Base-by-base conservation (phyloP, 2,329 filamentous ascomycete genomes). In the Xylaria sp. region DNA sequence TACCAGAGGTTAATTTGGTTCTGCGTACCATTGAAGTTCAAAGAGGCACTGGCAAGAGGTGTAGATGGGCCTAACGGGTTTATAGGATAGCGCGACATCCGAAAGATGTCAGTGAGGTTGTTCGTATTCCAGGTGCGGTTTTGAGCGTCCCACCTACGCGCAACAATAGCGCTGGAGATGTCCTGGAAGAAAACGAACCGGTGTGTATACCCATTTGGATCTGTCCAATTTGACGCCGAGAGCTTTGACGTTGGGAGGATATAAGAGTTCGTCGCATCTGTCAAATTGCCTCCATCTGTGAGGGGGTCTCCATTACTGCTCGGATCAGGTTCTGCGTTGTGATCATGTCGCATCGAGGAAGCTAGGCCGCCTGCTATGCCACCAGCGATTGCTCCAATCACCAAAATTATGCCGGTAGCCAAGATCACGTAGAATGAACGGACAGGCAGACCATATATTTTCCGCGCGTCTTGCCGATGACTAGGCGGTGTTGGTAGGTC, bases 111-210 rank as follows among this genome's bases (percentile, higher is more conserved):
- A 9, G 72, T 73, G 25, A 75, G 61, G 50, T 75, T 75, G 54
- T 72, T 68, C 44, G 73, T 75, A 47, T 55, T 65, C 74, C 74
- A 75, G 3, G 69, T 71, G 20, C 55, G 60, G 50, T 72, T 73
- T 27, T 73, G 61, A n/a, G 73, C 70, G 29, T 76, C 70, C 73
- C 73, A 76, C 22, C 71, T 69, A n/a, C 73, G 69, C 17, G 64
- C 69, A n/a, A 76, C 70, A 29, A 75, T 67, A 2, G 67, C 33
- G 44, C 61, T 69, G 54, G 65, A 64, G 0, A 66, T 54, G 49
- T 76, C 74, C 59, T 76, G 74, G 56, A 76, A 76, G 61, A 74
- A 75, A 50, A 76, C 70, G 20, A 63, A 69, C 33, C 73, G 58
- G 36, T 73, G 71, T 15, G 22, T 39, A 25, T 54, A 50, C 15